Evolutionary conservation across 371 early-diverging fungal species (phyloP).

Genomic region (Massospora cicadina): DNA sequence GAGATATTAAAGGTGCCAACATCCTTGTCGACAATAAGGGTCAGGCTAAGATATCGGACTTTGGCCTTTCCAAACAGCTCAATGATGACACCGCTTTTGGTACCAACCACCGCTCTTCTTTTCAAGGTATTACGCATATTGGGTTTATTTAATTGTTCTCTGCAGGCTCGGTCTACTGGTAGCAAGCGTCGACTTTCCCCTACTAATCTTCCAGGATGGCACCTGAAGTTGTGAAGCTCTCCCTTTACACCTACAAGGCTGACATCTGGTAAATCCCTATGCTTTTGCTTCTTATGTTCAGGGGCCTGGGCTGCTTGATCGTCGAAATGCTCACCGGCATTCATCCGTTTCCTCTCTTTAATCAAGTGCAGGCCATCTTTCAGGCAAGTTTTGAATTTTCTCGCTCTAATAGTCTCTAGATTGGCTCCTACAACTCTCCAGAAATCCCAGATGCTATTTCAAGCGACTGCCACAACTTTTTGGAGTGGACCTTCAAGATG

Average conservation of each 20-base stretch:
- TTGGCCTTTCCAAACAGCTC: constrained; percentile 35
- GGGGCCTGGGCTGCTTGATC: constrained; percentile 71
- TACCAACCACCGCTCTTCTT: not conserved
- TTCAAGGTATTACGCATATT: too few relatives aligned
- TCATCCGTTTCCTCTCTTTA: constrained; percentile 84
- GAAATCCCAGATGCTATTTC: constrained; percentile 57
- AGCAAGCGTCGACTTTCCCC: not conserved
- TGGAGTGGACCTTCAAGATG: not conserved
- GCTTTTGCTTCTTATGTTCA: not conserved
- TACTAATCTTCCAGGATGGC: constrained; percentile 59
- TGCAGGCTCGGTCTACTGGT: not conserved
- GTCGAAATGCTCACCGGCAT: constrained; percentile 91
- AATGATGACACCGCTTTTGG: not conserved
- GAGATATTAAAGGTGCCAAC: constrained; percentile 93
- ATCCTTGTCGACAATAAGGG: constrained; percentile 84
- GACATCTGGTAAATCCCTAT: constrained; percentile 47
- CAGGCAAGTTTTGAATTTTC: constrained; percentile 35
- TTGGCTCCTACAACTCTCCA: constrained; percentile 63
- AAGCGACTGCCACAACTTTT: not conserved
- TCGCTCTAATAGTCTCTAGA: constrained; percentile 14
- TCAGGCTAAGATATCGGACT: constrained; percentile 95
- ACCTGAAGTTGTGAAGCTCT: constrained; percentile 72
- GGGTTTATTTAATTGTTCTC: too few relatives aligned
- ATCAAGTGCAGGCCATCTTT: constrained; percentile 86
- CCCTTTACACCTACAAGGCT: constrained; percentile 58